phyloP scores from a whole-genome alignment of 345 rosid genomes.

The Ceriops zippeliana region DNA sequence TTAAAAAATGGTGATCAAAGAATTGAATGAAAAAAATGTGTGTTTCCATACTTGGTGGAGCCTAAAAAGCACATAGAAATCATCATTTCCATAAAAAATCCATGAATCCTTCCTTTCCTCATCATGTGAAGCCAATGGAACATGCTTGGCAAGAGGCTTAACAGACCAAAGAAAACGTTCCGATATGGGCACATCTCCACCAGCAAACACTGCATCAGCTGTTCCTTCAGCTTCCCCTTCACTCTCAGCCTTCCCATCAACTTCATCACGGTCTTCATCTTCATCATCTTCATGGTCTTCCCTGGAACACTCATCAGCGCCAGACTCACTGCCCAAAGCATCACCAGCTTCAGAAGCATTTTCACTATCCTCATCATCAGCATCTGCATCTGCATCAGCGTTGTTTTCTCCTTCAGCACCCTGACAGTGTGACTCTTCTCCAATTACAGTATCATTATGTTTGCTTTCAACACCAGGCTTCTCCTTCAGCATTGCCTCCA shows the following conservation, averaged over 20 bases:
- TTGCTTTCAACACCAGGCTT: constrained; percentile 34
- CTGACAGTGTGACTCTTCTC: constrained; percentile 33
- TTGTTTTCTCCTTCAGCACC: constrained; percentile 62
- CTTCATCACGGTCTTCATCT: constrained; percentile 72
- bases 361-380: constrained; percentile 86
- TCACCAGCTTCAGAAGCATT: constrained; percentile 81
- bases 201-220: constrained; percentile 50
- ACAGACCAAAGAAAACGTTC: constrained; percentile 59
- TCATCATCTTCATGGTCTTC: constrained; percentile 87
- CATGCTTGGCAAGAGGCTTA: constrained; percentile 86
- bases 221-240: constrained; percentile 88
- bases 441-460: constrained; percentile 37
- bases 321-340: constrained; percentile 79
- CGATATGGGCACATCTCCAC: constrained; percentile 56
- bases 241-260: constrained; percentile 86
- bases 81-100: constrained; percentile 86
- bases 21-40: neutral
- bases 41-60: constrained; percentile 74
- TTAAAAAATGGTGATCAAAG: no score
- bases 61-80: constrained; percentile 86
- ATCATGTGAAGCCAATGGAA: constrained; percentile 39
- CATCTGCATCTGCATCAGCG: constrained; percentile 75
- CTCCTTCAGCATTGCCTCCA: constrained; percentile 41
- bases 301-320: constrained; percentile 80
- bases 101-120: constrained; percentile 45